phyloP scores from a whole-genome alignment of 1,284 basidiomycete genomes.

The Malassezia japonica region DNA sequence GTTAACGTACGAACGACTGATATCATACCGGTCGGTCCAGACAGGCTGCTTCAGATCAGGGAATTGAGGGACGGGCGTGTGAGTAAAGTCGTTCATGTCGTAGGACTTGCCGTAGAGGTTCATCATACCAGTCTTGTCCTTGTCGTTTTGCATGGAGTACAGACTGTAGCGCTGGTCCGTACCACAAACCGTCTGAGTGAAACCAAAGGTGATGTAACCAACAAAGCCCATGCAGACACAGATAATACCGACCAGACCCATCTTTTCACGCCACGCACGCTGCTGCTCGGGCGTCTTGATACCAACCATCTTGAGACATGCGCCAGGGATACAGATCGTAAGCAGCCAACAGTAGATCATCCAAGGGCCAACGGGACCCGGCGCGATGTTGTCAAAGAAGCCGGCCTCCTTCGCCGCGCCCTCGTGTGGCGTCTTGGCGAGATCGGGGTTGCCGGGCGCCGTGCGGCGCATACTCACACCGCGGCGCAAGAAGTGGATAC shows the following conservation, averaged over 20 bases:
- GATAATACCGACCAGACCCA: conserved; percentile 79
- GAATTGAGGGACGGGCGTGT: conserved; percentile 25
- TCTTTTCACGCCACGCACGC: conserved; percentile 96
- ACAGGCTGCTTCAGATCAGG: conserved; percentile 55
- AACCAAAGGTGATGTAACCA: conserved; percentile 98
- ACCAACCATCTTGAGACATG: conserved; percentile 54
- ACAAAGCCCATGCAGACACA: conserved; percentile 74
- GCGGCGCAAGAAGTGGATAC: conserved; percentile 46
- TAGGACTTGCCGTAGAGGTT: conserved; percentile 80
- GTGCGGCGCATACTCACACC: conserved; percentile 42
- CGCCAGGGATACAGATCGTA: conserved; percentile 71
- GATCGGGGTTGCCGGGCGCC: conserved; percentile 24
- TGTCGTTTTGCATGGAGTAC: not conserved
- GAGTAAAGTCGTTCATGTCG: conserved; percentile 67
- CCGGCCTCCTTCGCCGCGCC: too few species aligned
- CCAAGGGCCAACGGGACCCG: conserved; percentile 81
- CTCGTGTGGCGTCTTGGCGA: conserved; percentile 16
- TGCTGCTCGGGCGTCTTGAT: conserved; percentile 85
- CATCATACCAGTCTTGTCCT: conserved; percentile 34
- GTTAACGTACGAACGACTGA: conserved; percentile 75
- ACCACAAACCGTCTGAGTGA: conserved; percentile 85
- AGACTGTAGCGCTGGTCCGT: conserved; percentile 42
- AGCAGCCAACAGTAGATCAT: conserved; percentile 88
- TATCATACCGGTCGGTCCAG: conserved; percentile 64
- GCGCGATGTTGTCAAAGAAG: conserved; percentile 29